A percentile compares a stretch with the other conserved stretches of the same genome.
Conservation (phyloP, 1,284 basidiomycete genomes). For the Austropuccinia psidii region DNA sequence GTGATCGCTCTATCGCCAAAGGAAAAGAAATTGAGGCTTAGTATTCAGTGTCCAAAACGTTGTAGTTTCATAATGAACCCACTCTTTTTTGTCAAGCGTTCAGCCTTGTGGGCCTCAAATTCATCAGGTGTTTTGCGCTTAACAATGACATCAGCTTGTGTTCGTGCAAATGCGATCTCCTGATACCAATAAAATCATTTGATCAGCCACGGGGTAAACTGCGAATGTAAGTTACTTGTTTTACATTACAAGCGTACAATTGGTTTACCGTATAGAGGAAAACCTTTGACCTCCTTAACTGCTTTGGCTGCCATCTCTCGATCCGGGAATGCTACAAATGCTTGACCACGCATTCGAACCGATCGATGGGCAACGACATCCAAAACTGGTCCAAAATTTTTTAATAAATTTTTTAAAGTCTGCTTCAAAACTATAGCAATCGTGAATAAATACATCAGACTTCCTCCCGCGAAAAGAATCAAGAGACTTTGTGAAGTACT, state of each 20-base stretch:
- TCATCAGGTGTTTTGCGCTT: slow-evolving; percentile 57
- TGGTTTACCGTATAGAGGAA: slow-evolving; percentile 92
- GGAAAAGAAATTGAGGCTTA: slow-evolving; percentile 24
- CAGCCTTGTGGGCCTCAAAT: slow-evolving; percentile 67
- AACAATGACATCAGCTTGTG: slow-evolving; percentile 78
- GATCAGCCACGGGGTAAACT: not conserved
- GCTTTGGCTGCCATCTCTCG: slow-evolving; percentile 76
- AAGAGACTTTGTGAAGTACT: not conserved
- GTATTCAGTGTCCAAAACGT: not conserved
- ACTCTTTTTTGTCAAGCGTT: slow-evolving; percentile 74
- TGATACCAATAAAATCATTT: slow-evolving; percentile 46
- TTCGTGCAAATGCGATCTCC: slow-evolving; percentile 88
- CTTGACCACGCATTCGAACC: slow-evolving; percentile 94
- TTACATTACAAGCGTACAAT: slow-evolving; percentile 58
- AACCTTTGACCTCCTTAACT: slow-evolving; percentile 80
- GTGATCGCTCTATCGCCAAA: slow-evolving; percentile 57
- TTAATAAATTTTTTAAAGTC: slow-evolving; percentile 80
- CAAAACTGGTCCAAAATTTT: slow-evolving; percentile 80
- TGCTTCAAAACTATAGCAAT: slow-evolving; percentile 83
- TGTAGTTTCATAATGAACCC: slow-evolving; percentile 41
- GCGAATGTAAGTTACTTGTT: not conserved
- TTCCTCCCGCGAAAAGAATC: slow-evolving; percentile 27
- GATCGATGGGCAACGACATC: slow-evolving; percentile 89
- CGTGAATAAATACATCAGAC: not conserved
- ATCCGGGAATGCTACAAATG: slow-evolving; percentile 84